These are phyloP conservation scores for Colletotrichum sp. DNA, from an alignment of 2,329 filamentous ascomycete species.

Conservation along the genomic window DNA sequence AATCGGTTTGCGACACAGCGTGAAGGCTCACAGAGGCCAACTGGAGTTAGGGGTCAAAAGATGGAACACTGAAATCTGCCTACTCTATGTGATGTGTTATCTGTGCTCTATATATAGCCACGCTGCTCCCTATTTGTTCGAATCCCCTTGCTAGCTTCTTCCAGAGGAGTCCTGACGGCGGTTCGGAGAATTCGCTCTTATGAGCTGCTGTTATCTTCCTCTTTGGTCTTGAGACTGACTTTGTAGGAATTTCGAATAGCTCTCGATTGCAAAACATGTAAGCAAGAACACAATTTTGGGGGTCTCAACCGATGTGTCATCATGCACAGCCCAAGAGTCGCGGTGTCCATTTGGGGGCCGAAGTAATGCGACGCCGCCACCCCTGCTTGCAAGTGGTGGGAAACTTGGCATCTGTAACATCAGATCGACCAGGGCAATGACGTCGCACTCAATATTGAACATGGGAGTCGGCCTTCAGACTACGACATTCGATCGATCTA, in stretches of 20 bases:
- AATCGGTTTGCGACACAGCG: too few relatives aligned
- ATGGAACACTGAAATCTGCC: too few relatives aligned
- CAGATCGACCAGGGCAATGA: background rate
- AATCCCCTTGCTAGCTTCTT: too few relatives aligned
- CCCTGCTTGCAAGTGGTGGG: background rate
- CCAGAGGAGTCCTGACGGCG: background rate
- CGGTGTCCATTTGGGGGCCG: background rate
- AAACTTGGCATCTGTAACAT: background rate
- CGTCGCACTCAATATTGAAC: background rate
- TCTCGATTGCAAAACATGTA: background rate
- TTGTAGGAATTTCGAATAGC: fast-evolving
- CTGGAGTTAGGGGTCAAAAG: too few relatives aligned
- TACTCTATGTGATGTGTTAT: too few relatives aligned
- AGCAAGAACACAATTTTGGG: background rate
- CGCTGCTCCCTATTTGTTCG: too few relatives aligned
- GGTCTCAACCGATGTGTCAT: background rate
- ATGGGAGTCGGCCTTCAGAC: background rate
- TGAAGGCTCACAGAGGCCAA: too few relatives aligned
- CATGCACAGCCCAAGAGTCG: background rate
- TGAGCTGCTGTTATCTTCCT: background rate
- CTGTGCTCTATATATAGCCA: too few relatives aligned
- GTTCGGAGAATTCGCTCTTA: background rate
- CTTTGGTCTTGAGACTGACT: background rate
- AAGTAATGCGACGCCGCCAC: background rate
- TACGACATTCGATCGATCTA: background rate